These are phyloP conservation scores for Leccinum ambiguum DNA, from an alignment of 1,284 basidiomycete species.

Conservation along the genomic window DNA sequence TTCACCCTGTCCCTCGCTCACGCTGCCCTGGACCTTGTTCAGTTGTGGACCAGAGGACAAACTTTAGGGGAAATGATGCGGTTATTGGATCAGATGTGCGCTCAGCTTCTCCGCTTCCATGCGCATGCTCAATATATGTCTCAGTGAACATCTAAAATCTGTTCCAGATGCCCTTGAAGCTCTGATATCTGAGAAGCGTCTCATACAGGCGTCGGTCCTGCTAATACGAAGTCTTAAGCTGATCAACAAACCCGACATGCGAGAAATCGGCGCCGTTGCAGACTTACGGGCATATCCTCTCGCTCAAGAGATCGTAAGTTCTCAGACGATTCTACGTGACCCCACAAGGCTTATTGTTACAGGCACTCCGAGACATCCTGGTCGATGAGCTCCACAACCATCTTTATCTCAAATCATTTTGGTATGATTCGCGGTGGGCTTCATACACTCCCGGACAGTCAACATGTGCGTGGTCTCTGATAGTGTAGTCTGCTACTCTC, in stretches of 20 bases:
- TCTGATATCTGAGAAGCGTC: slow-evolving; percentile 94
- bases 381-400: slow-evolving; percentile 97
- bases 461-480: slow-evolving; percentile 49
- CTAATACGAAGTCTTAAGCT: slow-evolving; percentile 88
- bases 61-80: slow-evolving; percentile 89
- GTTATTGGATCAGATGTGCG: slow-evolving; percentile 89
- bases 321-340: background rate
- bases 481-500: slow-evolving; percentile 9
- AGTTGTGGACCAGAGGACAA: slow-evolving; percentile 82
- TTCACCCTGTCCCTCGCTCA: too few relatives aligned
- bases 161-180: slow-evolving; percentile 93
- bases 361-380: slow-evolving; percentile 90
- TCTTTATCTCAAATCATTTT: slow-evolving; percentile 96
- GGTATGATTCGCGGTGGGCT: slow-evolving; percentile 93
- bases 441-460: slow-evolving; percentile 83
- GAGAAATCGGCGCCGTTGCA: slow-evolving; percentile 90
- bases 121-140: slow-evolving; percentile 13
- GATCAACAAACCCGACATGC: slow-evolving; percentile 90
- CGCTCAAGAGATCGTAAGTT: slow-evolving; percentile 82
- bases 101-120: slow-evolving; percentile 13
- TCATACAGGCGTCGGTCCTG: slow-evolving; percentile 87
- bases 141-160: slow-evolving; percentile 85
- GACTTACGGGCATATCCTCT: slow-evolving; percentile 88
- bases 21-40: slow-evolving; percentile 62
- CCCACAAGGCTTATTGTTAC: slow-evolving; percentile 19